phyloP scores from a whole-genome alignment of 2,329 filamentous ascomycete species.

The Monosporascus sp. region DNA sequence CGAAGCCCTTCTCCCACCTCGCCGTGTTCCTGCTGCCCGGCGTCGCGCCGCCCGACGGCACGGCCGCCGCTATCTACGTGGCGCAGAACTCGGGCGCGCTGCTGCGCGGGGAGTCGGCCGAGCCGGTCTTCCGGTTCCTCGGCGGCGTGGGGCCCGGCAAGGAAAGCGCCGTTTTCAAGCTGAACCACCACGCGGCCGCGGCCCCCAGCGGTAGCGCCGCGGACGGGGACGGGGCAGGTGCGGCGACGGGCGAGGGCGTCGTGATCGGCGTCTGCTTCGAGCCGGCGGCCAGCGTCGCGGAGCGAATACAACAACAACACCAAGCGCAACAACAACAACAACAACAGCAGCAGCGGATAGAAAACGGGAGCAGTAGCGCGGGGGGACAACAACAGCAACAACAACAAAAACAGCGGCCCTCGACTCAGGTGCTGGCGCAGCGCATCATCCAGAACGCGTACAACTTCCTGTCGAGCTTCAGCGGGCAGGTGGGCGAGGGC shows the following conservation, averaged over 20 bases:
- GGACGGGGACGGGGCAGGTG: constrained; percentile 12
- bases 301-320: constrained; percentile 29
- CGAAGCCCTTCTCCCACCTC: constrained; percentile 67
- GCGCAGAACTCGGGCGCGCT: constrained; percentile 42
- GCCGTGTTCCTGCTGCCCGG: constrained; percentile 86
- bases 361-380: constrained; percentile 13
- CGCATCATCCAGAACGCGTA: constrained; percentile 95
- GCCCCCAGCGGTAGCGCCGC: constrained; percentile 26
- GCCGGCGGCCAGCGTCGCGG: constrained; percentile 63
- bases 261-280: constrained; percentile 82
- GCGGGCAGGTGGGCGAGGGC: constrained; percentile 52
- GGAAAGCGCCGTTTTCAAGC: constrained; percentile 85
- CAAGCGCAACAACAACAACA: constrained; percentile 15
- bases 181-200: constrained; percentile 30
- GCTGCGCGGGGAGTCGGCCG: constrained; percentile 27
- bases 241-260: constrained; percentile 36
- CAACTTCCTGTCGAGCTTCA: constrained; percentile 90
- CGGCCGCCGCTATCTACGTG: constrained; percentile 86
- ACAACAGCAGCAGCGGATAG: constrained; percentile 3
- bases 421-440: constrained; percentile 80
- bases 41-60: constrained; percentile 63
- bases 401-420: constrained; percentile 32
- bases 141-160: constrained; percentile 88
- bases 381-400: not conserved
- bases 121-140: constrained; percentile 70